These are phyloP conservation scores for Coemansia sp. DNA, from an alignment of 192 early-diverging fungal species.

Conservation along the genomic window DNA sequence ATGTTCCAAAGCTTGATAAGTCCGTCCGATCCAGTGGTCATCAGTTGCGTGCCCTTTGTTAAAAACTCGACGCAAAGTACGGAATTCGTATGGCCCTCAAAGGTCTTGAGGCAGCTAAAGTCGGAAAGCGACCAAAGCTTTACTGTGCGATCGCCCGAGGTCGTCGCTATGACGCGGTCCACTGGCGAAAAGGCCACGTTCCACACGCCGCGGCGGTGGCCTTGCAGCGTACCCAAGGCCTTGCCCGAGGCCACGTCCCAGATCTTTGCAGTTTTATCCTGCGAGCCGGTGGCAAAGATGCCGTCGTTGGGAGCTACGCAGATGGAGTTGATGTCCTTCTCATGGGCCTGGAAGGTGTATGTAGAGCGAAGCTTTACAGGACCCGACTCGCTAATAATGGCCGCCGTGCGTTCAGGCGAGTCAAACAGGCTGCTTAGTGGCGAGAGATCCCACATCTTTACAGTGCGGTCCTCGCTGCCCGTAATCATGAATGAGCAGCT, in stretches of 20 bases:
- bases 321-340: slow-evolving; percentile 96
- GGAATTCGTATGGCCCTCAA: slow-evolving; percentile 98
- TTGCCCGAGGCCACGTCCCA: slow-evolving; percentile 87
- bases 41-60: slow-evolving; percentile 84
- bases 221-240: slow-evolving; percentile 79
- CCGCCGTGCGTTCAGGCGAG: slow-evolving; percentile 17
- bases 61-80: slow-evolving; percentile 87
- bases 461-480: slow-evolving; percentile 92
- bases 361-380: slow-evolving; percentile 57
- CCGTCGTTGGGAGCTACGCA: slow-evolving; percentile 89
- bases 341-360: slow-evolving; percentile 94
- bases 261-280: slow-evolving; percentile 94
- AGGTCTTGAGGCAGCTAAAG: slow-evolving; percentile 88
- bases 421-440: slow-evolving; percentile 46
- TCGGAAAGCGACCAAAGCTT: slow-evolving; percentile 94
- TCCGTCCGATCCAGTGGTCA: slow-evolving; percentile 89
- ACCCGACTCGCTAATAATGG: slow-evolving; percentile 14
- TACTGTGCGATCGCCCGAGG: slow-evolving; percentile 92
- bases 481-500: slow-evolving; percentile 72
- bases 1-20: slow-evolving; percentile 97
- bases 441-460: slow-evolving; percentile 90
- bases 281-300: slow-evolving; percentile 90
- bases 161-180: slow-evolving; percentile 91
- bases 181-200: slow-evolving; percentile 91
- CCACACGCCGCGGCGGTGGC: slow-evolving; percentile 97